Base-by-base conservation (phyloP, 306 rosid species). In the Trifolium subterraneum region DNA sequence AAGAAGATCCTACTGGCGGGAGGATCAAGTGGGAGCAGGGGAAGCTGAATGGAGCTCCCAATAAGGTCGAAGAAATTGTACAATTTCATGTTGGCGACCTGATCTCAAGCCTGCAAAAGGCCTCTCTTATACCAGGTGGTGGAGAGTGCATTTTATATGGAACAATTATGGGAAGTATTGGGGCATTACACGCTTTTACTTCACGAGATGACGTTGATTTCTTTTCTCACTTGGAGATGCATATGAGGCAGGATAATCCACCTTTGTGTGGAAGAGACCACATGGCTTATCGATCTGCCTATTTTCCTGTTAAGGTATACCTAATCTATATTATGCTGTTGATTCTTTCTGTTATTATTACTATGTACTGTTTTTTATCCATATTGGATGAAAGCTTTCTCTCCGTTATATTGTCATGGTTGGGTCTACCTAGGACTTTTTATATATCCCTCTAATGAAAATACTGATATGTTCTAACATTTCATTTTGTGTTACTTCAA, bases 1-100 rank as follows among this genome's bases (percentile, higher is more conserved):
- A 94, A 86, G 99, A 94, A 86, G 97, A 94, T 81, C 99, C 97
- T 78, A 94, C 95, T 5, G 99, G 99, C 33, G 97, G 99, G 67
- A 92, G 88, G 85, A 94, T 94, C 66, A 94, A 92, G 80, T 94
- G 99, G 97, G 96, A 94, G 81, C 97, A 92, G 79, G 97, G 97
- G 55, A 94, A 87, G 83, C 80, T 94, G 81, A 92, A 94, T 81
- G 99, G 99, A 45, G 97, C 99, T 67, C 92, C 96, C 63, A 94
- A 94, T 87, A 94, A 94, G 84, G 88, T 94, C 14, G 98, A 94
- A 79, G 99, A 94, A 81, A 94, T 94, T 71, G 90, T 94, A 66
- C 99, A 92, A 79, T 94, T 84, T 72, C 97, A 94, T 63, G 88
- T 90, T 62, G 99, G 96, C 14, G 96, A 94, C 60, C 87, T 86